Percentiles rank a stretch among this genome's conserved stretches.
Evolutionary conservation across 306 rosid species (phyloP).

Genomic region (Medicago arabica): DNA sequence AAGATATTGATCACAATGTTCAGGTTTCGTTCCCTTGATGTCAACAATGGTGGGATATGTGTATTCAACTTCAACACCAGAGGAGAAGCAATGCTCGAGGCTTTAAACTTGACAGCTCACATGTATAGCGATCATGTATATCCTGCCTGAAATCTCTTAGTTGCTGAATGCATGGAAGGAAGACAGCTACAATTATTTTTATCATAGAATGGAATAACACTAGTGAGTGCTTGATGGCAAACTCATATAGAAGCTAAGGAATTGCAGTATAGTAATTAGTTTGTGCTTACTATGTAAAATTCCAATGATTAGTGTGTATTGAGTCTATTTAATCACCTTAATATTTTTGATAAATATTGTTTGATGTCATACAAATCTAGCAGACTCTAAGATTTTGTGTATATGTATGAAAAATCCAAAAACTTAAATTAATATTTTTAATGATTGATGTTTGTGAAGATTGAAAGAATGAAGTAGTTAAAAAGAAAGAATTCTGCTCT

Average conservation of each 20-base stretch:
- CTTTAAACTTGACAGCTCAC: conserved; percentile 73
- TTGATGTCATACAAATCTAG: conserved; percentile 30
- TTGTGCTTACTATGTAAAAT: background rate
- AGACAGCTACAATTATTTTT: background rate
- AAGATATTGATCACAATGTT: conserved; percentile 39
- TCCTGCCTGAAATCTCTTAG: conserved; percentile 51
- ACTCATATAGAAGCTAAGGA: background rate
- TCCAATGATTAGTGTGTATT: background rate
- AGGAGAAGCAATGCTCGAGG: conserved; percentile 84
- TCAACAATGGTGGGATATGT: conserved; percentile 75
- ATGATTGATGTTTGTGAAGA: no score
- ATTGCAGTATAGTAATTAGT: background rate
- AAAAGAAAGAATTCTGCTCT: no score
- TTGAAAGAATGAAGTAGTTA: no score
- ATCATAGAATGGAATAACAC: background rate
- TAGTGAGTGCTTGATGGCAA: conserved; percentile 3
- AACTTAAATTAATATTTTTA: no score
- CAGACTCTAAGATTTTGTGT: no score
- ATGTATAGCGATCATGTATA: conserved; percentile 75
- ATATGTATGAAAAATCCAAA: no score
- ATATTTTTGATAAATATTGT: conserved; percentile 7
- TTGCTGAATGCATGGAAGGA: conserved; percentile 1
- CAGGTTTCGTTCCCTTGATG: conserved; percentile 74
- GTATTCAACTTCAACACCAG: conserved; percentile 67
- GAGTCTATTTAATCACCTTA: background rate